Evolutionary conservation across 805 yeast species (phyloP), one percentile per base, ranked within the genome.

Genomic region (Saturnispora dispora): DNA sequence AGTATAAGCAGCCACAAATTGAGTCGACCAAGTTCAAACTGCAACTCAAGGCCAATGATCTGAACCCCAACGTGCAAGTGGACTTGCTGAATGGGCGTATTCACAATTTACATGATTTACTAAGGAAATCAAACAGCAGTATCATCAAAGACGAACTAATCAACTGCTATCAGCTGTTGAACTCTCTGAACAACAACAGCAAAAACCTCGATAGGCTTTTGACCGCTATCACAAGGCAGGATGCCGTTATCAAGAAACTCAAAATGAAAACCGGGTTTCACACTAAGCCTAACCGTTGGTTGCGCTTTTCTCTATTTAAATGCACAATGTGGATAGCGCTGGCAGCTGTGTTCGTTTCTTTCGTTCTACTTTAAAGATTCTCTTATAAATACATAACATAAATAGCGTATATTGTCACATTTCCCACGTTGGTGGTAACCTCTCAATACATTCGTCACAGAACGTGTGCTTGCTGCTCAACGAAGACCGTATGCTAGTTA

Each of bases 391-490:
- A 30, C 33, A 30, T 11, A 30, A 10, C 8, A 13, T 10, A 30
- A 30, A 30, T 30, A 30, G 10, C 33, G 33, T 30, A 13, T n/a
- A 10, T 30, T 30, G n/a, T 50, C 45, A 63, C 27, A 61, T 57
- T 46, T 63, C 68, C 68, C 69, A 63, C 1, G 66, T 58, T 35
- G 61, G 59, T 11, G 62, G 58, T 27, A 55, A 35, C 41, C 60
- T 58, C 32, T 64, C 67, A 11, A 60, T 37, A 45, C 70, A 66
- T 35, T 60, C 64, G 41, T 60, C 60, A 17, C 63, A 54, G 20
- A 60, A 50, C 2, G 59, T 55, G 32, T 53, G 53, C 13, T 37
- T 37, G 41, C 41, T 37, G 15, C 23, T 37, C 22, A 37, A 18
- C 7, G 41, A 37, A 18, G 41, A 11, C 54, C 50, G 5, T 52